These are phyloP conservation scores for Phaeophleospora eucalypticola DNA, from an alignment of 2,329 filamentous ascomycete species.

Conservation along the genomic window DNA sequence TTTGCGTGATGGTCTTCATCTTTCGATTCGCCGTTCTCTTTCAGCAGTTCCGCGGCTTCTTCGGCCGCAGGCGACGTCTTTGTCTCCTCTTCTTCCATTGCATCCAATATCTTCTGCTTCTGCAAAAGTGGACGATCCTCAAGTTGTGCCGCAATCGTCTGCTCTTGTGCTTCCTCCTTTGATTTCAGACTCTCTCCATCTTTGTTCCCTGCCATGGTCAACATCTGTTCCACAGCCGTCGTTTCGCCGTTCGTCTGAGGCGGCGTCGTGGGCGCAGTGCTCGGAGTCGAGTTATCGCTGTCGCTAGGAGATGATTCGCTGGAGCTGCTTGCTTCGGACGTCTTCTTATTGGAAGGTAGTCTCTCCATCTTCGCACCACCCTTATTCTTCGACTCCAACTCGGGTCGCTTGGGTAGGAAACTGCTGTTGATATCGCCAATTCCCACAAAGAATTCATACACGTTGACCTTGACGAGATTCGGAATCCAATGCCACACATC, in stretches of 20 bases:
- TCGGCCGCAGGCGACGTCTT: slow-evolving; percentile 48
- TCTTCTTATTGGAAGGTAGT: slow-evolving; percentile 14
- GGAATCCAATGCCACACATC: slow-evolving; percentile 94
- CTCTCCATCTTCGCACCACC: slow-evolving; percentile 17
- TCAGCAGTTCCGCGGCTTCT: slow-evolving; percentile 37
- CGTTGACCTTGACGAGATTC: slow-evolving; percentile 89
- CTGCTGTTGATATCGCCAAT: slow-evolving; percentile 99
- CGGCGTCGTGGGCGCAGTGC: slow-evolving; percentile 11
- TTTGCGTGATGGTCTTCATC: slow-evolving; percentile 33
- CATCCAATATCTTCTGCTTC: slow-evolving; percentile 86
- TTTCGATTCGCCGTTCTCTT: slow-evolving; percentile 33
- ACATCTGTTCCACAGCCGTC: slow-evolving; percentile 67
- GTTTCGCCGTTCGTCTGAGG: slow-evolving; percentile 40
- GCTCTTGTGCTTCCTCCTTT: slow-evolving; percentile 81
- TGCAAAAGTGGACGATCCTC: slow-evolving; percentile 85
- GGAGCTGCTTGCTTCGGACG: slow-evolving; percentile 6
- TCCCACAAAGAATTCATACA: slow-evolving; percentile 96
- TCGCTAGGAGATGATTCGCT: slow-evolving; percentile 5
- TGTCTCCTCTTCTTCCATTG: slow-evolving; percentile 54
- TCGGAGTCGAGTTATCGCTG: slow-evolving; percentile 6
- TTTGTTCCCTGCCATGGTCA: slow-evolving; percentile 69
- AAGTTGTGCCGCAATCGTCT: slow-evolving; percentile 81
- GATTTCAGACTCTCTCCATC: slow-evolving; percentile 65
- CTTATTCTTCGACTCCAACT: slow-evolving; percentile 31
- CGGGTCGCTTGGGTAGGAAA: slow-evolving; percentile 76